phyloP scores from a whole-genome alignment of 345 rosid species.

The Toxicodendron radicans region DNA sequence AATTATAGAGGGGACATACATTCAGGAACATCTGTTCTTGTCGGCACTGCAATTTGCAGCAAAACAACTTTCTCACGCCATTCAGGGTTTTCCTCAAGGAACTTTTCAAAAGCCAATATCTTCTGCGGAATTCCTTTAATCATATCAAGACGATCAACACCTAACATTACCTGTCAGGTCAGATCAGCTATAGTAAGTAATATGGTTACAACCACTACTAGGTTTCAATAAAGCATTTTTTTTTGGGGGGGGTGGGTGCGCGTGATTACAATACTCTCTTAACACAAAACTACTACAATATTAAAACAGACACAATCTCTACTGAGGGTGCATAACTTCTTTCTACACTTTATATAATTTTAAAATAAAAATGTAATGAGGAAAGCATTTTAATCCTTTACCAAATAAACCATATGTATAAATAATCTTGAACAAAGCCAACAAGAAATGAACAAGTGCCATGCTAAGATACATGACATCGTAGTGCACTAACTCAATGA shows the following conservation, averaged over 20 bases:
- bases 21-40: constrained; percentile 99
- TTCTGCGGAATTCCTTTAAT: constrained; percentile 99
- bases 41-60: constrained; percentile 98
- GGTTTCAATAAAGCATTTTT: background rate
- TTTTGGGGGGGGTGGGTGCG: background rate
- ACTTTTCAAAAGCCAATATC: constrained; percentile 97
- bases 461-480: background rate
- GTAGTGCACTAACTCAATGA: background rate
- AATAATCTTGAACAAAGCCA: background rate
- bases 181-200: constrained; percentile 11
- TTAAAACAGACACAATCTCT: background rate
- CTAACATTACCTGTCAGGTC: constrained; percentile 83
- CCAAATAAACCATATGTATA: background rate
- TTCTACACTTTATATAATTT: background rate
- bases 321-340: background rate
- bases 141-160: constrained; percentile 99
- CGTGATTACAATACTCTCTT: background rate
- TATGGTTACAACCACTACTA: constrained; percentile 5
- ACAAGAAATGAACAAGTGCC: background rate
- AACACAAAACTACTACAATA: background rate
- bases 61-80: constrained; percentile 99
- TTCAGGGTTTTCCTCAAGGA: constrained; percentile 90
- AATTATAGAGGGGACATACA: constrained; percentile 50
- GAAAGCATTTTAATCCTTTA: background rate
- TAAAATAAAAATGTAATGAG: background rate